phyloP scores from a whole-genome alignment of 495 filamentous ascomycete genomes.

The Aspergillus carlsbadensis region DNA sequence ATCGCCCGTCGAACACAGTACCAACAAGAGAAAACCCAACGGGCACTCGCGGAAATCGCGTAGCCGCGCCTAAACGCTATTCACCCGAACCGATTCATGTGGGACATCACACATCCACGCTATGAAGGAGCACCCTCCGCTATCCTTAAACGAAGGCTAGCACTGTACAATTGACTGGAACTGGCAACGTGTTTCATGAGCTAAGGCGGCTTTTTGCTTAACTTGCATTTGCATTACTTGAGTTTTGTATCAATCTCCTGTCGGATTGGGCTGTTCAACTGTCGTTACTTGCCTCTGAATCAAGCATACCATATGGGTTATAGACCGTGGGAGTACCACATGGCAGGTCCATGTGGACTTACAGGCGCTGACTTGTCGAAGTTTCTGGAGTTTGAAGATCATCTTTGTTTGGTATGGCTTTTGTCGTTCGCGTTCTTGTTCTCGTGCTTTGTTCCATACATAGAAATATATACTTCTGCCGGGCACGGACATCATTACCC shows the following conservation, averaged over 20 bases:
- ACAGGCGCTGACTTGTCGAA: background rate
- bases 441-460: too few species aligned
- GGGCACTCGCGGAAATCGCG: background rate
- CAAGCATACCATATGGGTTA: background rate
- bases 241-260: background rate
- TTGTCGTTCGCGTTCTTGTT: too few species aligned
- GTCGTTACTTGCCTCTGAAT: background rate
- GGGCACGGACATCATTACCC: too few species aligned
- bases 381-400: background rate
- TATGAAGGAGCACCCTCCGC: background rate
- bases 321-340: constrained; percentile 11
- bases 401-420: background rate
- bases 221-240: constrained; percentile 5
- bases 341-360: constrained; percentile 12
- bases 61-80: background rate
- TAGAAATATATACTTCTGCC: too few species aligned
- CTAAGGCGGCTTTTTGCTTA: constrained; percentile 10
- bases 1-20: background rate
- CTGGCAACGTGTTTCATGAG: background rate
- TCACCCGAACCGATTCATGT: too few species aligned
- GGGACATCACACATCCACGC: too few species aligned
- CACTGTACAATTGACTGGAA: constrained; percentile 3
- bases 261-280: background rate
- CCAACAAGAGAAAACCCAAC: background rate
- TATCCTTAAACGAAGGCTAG: background rate